Evolutionary conservation across 495 filamentous ascomycete species (phyloP).

Genomic region (Jackrogersella multiformis): DNA sequence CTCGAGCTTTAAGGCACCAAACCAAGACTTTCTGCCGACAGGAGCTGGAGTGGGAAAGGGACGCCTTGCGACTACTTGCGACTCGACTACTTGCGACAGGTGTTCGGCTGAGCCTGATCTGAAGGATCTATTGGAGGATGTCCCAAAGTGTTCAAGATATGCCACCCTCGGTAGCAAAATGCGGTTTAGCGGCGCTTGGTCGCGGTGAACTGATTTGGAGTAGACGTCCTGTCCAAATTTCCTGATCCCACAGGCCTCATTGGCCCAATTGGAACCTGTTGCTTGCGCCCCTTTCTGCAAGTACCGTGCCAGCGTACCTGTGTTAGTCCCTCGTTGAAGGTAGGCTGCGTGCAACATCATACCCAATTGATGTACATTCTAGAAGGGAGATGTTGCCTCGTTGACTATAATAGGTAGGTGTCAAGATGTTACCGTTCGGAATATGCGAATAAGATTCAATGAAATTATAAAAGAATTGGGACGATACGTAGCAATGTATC

Average conservation of each 20-base stretch:
- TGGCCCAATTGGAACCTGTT: constrained; percentile 22
- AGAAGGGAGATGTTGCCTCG: constrained; percentile 16
- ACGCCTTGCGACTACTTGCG: constrained; percentile 20
- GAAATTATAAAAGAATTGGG: too few relatives aligned
- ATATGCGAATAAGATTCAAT: too few relatives aligned
- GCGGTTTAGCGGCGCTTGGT: constrained; percentile 42
- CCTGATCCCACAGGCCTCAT: constrained; percentile 9
- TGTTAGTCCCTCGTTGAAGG: not conserved
- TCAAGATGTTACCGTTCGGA: not conserved
- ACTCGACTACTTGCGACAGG: constrained; percentile 6
- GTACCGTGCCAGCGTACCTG: not conserved
- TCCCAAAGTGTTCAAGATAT: constrained; percentile 34
- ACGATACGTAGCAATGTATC: not conserved
- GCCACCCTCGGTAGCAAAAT: constrained; percentile 42
- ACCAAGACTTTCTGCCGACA: constrained; percentile 21
- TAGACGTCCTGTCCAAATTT: constrained; percentile 24
- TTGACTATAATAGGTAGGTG: constrained; percentile 19
- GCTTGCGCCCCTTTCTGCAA: constrained; percentile 1
- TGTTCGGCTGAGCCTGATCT: constrained; percentile 33
- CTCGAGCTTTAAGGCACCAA: constrained; percentile 32
- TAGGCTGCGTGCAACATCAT: constrained; percentile 31
- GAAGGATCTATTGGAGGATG: constrained; percentile 41
- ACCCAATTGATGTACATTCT: constrained; percentile 22
- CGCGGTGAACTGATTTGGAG: constrained; percentile 41
- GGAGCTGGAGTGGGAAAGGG: constrained; percentile 20